phyloP scores from a whole-genome alignment of 345 rosid species.

The Mercurialis annua region DNA sequence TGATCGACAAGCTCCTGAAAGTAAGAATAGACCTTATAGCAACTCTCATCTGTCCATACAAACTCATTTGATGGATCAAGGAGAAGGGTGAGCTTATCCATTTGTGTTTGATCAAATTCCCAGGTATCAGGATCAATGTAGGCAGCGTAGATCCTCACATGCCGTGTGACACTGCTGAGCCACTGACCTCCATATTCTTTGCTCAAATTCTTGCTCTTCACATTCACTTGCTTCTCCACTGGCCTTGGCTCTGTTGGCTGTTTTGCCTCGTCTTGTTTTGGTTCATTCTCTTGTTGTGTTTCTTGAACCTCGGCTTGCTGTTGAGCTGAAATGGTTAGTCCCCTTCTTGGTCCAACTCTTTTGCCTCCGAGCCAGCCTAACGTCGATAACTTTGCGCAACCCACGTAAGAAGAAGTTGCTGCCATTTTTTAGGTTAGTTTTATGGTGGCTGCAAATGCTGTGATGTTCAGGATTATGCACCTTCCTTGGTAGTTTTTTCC shows the following conservation, averaged over 20 bases:
- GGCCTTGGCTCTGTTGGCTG: slow-evolving; percentile 60
- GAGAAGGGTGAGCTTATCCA: slow-evolving; percentile 81
- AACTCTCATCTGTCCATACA: slow-evolving; percentile 69
- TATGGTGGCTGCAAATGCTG: not conserved
- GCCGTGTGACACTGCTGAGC: slow-evolving; percentile 32
- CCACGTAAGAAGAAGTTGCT: slow-evolving; percentile 47
- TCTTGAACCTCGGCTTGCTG: slow-evolving; percentile 45
- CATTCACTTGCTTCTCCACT: slow-evolving; percentile 71
- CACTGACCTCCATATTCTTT: slow-evolving; percentile 57
- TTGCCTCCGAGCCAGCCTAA: slow-evolving; percentile 29
- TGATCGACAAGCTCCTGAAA: slow-evolving; percentile 98
- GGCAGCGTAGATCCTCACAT: slow-evolving; percentile 32
- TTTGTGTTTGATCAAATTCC: slow-evolving; percentile 38
- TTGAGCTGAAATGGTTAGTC: slow-evolving; percentile 36
- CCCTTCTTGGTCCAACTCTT: slow-evolving; percentile 18
- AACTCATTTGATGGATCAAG: slow-evolving; percentile 88
- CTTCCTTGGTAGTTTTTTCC: not conserved
- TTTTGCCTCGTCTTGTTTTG: slow-evolving; percentile 23
- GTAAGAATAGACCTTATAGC: slow-evolving; percentile 59
- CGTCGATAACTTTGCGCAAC: slow-evolving; percentile 47
- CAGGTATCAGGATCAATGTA: slow-evolving; percentile 32
- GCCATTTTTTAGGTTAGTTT: slow-evolving; percentile 30
- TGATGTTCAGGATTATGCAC: too few relatives aligned
- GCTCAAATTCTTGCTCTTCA: slow-evolving; percentile 68
- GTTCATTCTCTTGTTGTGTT: slow-evolving; percentile 18